Percentiles rank a stretch among this genome's conserved stretches.
phyloP scores from a whole-genome alignment of 2,329 filamentous ascomycete species.

The Zymoseptoria crescenta region DNA sequence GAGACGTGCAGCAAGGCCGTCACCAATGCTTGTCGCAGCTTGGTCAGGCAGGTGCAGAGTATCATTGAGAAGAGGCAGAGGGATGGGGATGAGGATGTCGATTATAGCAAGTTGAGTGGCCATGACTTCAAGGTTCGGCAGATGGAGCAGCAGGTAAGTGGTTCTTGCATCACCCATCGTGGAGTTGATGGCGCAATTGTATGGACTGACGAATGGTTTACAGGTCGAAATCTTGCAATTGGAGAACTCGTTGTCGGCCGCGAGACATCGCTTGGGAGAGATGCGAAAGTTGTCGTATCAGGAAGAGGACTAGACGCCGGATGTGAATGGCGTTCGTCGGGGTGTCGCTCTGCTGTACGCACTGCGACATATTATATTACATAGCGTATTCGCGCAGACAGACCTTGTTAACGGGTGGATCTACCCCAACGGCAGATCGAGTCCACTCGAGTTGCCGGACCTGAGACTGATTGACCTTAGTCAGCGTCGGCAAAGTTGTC shows the following conservation, averaged over 20 bases:
- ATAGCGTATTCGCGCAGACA: not conserved
- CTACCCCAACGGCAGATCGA: not conserved
- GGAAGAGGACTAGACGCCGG: constrained; percentile 50
- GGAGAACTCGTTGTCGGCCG: constrained; percentile 74
- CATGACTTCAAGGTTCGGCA: constrained; percentile 98
- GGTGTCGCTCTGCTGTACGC: not conserved
- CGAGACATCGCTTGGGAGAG: constrained; percentile 78
- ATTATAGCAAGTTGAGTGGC: constrained; percentile 79
- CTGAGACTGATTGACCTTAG: not conserved
- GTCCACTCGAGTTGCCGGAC: not conserved
- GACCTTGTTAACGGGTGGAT: not conserved
- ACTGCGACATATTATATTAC: not conserved
- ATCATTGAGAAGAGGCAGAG: constrained; percentile 83
- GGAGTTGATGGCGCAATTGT: not conserved
- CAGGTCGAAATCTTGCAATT: constrained; percentile 96
- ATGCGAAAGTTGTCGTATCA: constrained; percentile 97
- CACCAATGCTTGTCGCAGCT: constrained; percentile 72
- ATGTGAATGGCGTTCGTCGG: not conserved
- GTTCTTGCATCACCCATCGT: not conserved
- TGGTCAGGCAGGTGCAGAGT: constrained; percentile 87
- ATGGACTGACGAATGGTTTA: constrained; percentile 8
- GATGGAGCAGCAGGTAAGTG: constrained; percentile 96
- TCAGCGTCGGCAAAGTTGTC: not conserved
- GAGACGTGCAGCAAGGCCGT: constrained; percentile 91
- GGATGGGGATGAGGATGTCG: constrained; percentile 69